Percentiles rank a stretch among this genome's conserved stretches.
Evolutionary conservation across 768 basidiomycete species (phyloP).

Genomic region (Termitomyces sp.): DNA sequence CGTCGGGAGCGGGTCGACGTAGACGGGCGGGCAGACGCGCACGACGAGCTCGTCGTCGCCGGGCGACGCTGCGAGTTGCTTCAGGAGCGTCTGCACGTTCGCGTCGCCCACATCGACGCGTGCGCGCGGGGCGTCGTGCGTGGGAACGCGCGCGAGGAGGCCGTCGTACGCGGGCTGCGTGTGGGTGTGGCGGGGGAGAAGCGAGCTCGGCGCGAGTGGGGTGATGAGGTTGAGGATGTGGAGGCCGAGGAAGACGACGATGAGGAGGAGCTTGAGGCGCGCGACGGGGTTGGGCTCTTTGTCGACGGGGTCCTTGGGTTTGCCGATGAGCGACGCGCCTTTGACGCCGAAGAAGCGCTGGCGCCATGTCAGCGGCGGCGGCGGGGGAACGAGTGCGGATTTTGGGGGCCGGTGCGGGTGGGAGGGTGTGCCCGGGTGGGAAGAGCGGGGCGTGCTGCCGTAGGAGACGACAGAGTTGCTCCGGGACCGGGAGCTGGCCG

Average conservation of each 20-base stretch:
- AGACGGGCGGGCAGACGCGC: slow-evolving; percentile 57
- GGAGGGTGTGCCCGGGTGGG: slow-evolving; percentile 16
- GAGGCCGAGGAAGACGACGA: slow-evolving; percentile 85
- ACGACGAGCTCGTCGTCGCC: slow-evolving; percentile 42
- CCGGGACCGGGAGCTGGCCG: slow-evolving; percentile 33
- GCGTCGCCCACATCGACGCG: slow-evolving; percentile 71
- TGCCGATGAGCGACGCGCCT: slow-evolving; percentile 20
- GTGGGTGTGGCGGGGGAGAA: neutral
- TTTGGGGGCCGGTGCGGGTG: slow-evolving; percentile 4
- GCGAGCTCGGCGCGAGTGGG: slow-evolving; percentile 57
- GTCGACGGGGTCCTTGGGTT: slow-evolving; percentile 6
- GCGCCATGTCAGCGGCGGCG: slow-evolving; percentile 14
- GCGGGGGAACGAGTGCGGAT: slow-evolving; percentile 27
- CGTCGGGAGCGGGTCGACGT: slow-evolving; percentile 40
- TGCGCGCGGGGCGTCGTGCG: slow-evolving; percentile 32
- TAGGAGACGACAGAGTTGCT: slow-evolving; percentile 27
- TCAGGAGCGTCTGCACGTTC: slow-evolving; percentile 52
- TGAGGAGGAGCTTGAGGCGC: slow-evolving; percentile 84
- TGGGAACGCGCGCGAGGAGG: slow-evolving; percentile 37
- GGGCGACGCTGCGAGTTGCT: neutral
- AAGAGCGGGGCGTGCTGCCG: slow-evolving; percentile 19
- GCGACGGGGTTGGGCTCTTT: slow-evolving; percentile 66
- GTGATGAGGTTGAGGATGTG: slow-evolving; percentile 93
- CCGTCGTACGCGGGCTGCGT: too few species aligned
- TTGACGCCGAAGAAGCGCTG: slow-evolving; percentile 22